Evolutionary conservation across 2,329 filamentous ascomycete genomes (phyloP).

Genomic region (Verticillium dahliae): DNA sequence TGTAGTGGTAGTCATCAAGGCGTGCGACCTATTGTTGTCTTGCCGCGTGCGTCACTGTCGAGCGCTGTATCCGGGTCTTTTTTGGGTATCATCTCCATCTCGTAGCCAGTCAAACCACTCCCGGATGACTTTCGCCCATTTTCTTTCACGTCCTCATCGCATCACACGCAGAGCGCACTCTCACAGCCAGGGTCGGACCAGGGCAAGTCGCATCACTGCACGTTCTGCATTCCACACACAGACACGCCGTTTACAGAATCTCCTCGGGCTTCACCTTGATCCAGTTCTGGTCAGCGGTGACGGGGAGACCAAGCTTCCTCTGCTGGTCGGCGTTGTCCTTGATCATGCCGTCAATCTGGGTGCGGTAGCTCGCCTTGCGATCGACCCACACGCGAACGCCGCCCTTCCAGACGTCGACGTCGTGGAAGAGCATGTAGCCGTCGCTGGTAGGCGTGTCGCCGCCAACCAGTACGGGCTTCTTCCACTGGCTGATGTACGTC

Average conservation of each 20-base stretch:
- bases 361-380: conserved; percentile 24
- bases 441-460: conserved; percentile 37
- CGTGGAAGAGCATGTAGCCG: conserved; percentile 37
- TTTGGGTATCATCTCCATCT: background rate
- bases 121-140: no score
- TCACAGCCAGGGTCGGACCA: background rate
- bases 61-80: background rate
- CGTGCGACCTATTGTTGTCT: background rate
- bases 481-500: conserved; percentile 35
- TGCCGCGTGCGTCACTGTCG: background rate
- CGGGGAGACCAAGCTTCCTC: conserved; percentile 23
- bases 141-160: background rate
- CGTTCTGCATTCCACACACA: background rate
- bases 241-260: conserved; percentile 21
- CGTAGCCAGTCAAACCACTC: background rate
- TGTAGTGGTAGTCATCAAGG: no score
- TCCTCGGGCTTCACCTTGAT: conserved; percentile 31
- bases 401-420: conserved; percentile 31
- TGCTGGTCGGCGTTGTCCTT: conserved; percentile 24
- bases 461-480: conserved; percentile 30
- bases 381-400: conserved; percentile 38
- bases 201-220: background rate
- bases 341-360: conserved; percentile 30
- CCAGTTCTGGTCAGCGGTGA: conserved; percentile 39
- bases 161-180: background rate